Conservation (phyloP, 208 protist species). For the Balamuthia mandrillaris region DNA sequence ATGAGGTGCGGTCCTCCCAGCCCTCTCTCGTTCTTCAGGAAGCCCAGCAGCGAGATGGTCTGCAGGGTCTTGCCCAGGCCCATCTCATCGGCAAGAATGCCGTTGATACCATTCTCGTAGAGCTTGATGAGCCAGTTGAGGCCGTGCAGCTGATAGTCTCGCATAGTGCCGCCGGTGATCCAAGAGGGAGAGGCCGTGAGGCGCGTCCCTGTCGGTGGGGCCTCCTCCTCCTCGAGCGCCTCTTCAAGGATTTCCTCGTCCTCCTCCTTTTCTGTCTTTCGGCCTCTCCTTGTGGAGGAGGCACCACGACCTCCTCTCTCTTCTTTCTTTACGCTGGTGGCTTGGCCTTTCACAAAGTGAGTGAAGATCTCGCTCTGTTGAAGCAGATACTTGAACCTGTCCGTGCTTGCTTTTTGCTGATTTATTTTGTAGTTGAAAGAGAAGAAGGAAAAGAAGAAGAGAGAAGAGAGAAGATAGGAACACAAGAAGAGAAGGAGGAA, state of each 20-base stretch:
- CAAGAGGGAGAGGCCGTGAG: not conserved
- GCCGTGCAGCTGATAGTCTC: conserved; percentile 95
- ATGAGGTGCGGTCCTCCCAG: conserved; percentile 92
- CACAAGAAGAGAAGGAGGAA: not conserved
- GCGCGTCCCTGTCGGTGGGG: not conserved
- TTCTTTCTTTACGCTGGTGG: not conserved
- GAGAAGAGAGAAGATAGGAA: not conserved
- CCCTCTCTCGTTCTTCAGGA: conserved; percentile 82
- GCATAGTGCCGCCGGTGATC: conserved; percentile 77
- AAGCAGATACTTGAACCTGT: conserved; percentile 51
- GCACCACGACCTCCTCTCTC: not conserved
- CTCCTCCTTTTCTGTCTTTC: conserved; percentile 53
- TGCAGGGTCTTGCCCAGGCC: conserved; percentile 89
- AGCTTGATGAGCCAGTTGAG: conserved; percentile 97
- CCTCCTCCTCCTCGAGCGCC: not conserved
- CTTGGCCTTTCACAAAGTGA: conserved; percentile 43
- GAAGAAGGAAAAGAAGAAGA: not conserved
- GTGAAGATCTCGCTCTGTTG: conserved; percentile 52
- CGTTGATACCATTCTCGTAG: conserved; percentile 93
- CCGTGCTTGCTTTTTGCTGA: conserved; percentile 40
- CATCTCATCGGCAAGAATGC: conserved; percentile 99
- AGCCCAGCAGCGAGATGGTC: conserved; percentile 92
- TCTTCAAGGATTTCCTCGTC: conserved; percentile 54
- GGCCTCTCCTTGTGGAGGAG: not conserved
- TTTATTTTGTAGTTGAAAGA: not conserved